Base-by-base conservation (phyloP, 352 stramenopile genomes). In the Aphanomyces stellatus region DNA sequence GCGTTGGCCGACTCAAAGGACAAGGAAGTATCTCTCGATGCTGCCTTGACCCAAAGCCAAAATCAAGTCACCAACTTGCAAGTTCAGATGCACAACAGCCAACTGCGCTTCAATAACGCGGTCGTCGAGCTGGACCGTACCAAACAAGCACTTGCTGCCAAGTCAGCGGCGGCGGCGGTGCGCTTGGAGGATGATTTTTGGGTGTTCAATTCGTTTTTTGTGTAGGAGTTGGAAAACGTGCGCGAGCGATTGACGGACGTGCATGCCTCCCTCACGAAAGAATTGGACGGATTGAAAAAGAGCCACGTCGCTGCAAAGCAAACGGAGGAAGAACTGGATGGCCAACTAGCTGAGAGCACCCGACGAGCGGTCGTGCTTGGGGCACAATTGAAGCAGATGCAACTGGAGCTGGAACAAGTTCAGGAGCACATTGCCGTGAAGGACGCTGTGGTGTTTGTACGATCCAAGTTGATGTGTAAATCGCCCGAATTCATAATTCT, bases 391-490 rank as follows among this genome's bases (percentile, higher is more conserved):
- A 22, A 57, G 49, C 49, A 57, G 15, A 57, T 57, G 49, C 49
- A 57, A 37, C 49, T 57, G 30, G 17, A 30, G 8, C 25, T 57
- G 19, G 49, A 57, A 15, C 49, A 57, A 57, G 49, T 57, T 1
- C 49, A 57, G 22, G 49, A 57, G 11, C 49, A 35, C 49, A 57
- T 57, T n/a, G 49, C 49, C 13, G 49, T 57, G 7, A 57, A 57
- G 30, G 49, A 57, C 11, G 49, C 28, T n/a, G 49, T 57, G 13
- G 49, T 53, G 46, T 30, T 53, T 22, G 46, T 53, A 28, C 46
- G n/a, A n/a, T 46, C 37, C 37, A 46, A n/a, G 37, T 46, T n/a
- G n/a, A n/a, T n/a, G n/a, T n/a, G n/a, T n/a, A n/a, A n/a, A n/a
- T n/a, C n/a, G n/a, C n/a, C n/a, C n/a, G n/a, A n/a, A n/a, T 28